Evolutionary conservation across 2,329 filamentous ascomycete genomes (phyloP), one percentile per base, ranked within the genome.

Genomic region (Gnomoniopsis smithogilvyi): DNA sequence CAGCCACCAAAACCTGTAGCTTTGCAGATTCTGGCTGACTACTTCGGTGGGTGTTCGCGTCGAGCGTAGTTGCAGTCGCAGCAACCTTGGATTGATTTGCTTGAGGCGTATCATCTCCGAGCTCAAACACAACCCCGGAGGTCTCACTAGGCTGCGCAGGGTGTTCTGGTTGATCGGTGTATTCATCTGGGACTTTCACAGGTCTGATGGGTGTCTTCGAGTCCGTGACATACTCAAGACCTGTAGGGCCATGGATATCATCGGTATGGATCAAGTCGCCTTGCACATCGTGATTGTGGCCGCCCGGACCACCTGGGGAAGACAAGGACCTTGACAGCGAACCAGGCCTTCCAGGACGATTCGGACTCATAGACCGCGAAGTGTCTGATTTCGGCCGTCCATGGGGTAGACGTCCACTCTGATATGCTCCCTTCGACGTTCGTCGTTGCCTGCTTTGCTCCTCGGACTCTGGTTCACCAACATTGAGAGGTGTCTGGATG

Each of bases 1-100:
- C 92, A 0, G 92, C 92, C 38, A 96, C 85, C 22, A 96, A 78
- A 2, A 96, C 85, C 19, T 82, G 79, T 64, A 92, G 76, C 41
- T 81, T 73, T 2, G 79, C 62, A 24, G 51, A 58, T 17, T 41
- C 58, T 6, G 63, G 48, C 47, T 26, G 21, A n/a, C n/a, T 22
- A 43, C 33, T 54, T 6, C 45, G 46, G 33, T 62, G 57, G 36
- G 54, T 57, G 14, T 49, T 51, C n/a, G 49, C 53, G 33, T 62
- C 49, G 49, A 45, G 59, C 41, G 54, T 58, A 17, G 59, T 54
- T 2, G 60, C 62, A 17, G 43, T 56, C 21, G 56, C 4, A 4
- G 36, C 49, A 4, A 58, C 22, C 6, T 63, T 58, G 1, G 56
- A 59, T 7, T 46, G 45, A 62, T 14, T 57, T 36, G 7, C 21